Conservation (phyloP, 139 green algal genomes). For the Desmodesmus armatus region DNA sequence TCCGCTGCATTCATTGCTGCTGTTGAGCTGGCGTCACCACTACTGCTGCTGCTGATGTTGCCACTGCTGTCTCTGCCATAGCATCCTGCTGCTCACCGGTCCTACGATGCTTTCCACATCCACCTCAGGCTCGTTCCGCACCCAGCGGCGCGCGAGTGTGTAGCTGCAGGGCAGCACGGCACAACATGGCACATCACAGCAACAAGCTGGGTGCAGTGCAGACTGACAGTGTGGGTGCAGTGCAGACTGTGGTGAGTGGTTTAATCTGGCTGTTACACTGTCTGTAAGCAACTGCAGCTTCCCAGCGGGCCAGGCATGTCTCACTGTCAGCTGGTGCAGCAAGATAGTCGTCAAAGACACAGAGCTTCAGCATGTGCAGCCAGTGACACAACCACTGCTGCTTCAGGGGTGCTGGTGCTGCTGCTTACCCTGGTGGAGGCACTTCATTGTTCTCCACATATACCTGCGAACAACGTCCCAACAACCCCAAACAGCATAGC, state of each 20-base stretch:
- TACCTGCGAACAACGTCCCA: neutral
- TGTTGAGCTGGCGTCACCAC: neutral
- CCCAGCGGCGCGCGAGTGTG: conserved; percentile 30
- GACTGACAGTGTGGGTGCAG: neutral
- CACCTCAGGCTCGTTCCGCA: conserved; percentile 27
- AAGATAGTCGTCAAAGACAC: no score
- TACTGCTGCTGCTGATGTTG: neutral
- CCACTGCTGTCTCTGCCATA: neutral
- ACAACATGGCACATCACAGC: neutral
- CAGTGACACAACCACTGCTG: neutral
- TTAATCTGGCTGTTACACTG: neutral
- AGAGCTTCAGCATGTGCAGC: no score
- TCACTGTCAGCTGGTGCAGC: no score
- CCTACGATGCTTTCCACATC: conserved; percentile 13
- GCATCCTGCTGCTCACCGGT: neutral
- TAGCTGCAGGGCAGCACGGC: conserved; percentile 25
- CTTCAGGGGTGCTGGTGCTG: neutral
- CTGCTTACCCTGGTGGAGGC: conserved; percentile 8
- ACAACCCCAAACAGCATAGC: neutral
- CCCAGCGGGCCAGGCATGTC: neutral
- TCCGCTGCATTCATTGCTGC: neutral
- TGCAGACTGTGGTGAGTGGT: neutral
- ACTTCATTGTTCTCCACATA: conserved; percentile 16
- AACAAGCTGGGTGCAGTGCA: neutral
- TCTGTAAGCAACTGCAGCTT: neutral